Conservation (phyloP, 352 stramenopile genomes). For the Phytopythium delawarense region DNA sequence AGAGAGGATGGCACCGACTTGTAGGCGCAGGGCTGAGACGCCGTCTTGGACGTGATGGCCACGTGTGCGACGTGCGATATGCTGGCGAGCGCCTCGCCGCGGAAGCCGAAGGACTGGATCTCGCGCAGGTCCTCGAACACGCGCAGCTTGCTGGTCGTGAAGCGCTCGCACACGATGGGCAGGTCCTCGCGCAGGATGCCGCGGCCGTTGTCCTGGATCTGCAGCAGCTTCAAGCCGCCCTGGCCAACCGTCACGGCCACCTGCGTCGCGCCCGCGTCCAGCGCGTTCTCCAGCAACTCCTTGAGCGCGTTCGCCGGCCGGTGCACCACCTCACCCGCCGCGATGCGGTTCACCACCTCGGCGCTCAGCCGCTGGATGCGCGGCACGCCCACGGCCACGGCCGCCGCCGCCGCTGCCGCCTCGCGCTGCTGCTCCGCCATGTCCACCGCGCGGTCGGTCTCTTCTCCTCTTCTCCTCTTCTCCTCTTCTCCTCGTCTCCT, state of each 20-base stretch:
- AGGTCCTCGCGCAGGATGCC: conserved; percentile 93
- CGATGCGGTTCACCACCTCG: conserved; percentile 95
- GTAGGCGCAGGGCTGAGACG: conserved; percentile 73
- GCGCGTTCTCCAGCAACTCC: conserved; percentile 98
- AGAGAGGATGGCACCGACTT: conserved; percentile 30
- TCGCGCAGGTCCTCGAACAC: conserved; percentile 93
- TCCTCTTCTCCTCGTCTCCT: too few species aligned
- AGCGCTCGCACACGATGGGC: conserved; percentile 94
- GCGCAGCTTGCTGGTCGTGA: conserved; percentile 97
- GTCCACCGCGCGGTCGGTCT: not conserved
- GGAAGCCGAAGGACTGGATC: conserved; percentile 98
- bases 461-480: not conserved
- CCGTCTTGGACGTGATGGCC: conserved; percentile 86
- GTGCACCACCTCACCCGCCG: conserved; percentile 95
- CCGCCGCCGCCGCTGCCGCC: not conserved
- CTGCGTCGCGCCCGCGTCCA: conserved; percentile 93
- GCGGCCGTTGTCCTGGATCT: conserved; percentile 95
- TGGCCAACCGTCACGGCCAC: conserved; percentile 76
- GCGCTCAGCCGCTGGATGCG: conserved; percentile 87
- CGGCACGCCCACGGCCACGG: conserved; percentile 3
- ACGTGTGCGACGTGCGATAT: conserved; percentile 95
- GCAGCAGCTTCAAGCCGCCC: conserved; percentile 91
- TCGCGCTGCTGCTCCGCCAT: not conserved
- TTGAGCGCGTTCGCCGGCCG: conserved; percentile 93
- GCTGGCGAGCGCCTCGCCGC: conserved; percentile 97